Conservation (phyloP, 148 eudicot species). For the Arbutus unedo region DNA sequence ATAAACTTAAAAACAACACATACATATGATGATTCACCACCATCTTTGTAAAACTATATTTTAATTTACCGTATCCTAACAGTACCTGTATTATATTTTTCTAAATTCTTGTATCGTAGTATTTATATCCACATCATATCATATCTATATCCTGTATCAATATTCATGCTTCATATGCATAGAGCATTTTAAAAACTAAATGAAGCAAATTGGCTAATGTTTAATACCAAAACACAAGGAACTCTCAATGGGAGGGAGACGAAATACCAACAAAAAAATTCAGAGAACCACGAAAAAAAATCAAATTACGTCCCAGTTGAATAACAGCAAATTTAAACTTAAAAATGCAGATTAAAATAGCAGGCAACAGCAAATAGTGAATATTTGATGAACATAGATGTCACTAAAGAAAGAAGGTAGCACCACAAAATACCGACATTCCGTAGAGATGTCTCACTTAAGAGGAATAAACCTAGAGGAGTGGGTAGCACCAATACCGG, state of each 20-base stretch:
- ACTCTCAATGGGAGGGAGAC: background rate
- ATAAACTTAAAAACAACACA: too few relatives aligned
- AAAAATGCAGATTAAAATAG: background rate
- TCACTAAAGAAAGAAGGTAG: background rate
- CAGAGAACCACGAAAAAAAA: background rate
- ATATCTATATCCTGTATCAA: too few relatives aligned
- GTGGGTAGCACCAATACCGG: constrained; percentile 76
- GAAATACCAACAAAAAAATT: background rate
- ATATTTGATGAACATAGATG: background rate
- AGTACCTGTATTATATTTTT: too few relatives aligned
- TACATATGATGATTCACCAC: too few relatives aligned
- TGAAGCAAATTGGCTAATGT: too few relatives aligned
- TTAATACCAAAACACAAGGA: too few relatives aligned
- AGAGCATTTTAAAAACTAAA: too few relatives aligned
- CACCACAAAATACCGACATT: background rate
- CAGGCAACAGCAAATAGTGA: background rate
- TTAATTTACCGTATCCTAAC: too few relatives aligned
- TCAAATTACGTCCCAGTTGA: background rate
- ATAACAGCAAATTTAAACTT: background rate
- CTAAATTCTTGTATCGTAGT: too few relatives aligned
- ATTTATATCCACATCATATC: too few relatives aligned
- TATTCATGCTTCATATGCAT: too few relatives aligned
- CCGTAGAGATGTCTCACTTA: constrained; percentile 25
- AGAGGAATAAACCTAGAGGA: constrained; percentile 73
- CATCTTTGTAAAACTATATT: too few relatives aligned